Evolutionary conservation across 2,329 filamentous ascomycete genomes (phyloP).

Genomic region (Curvularia sp.): DNA sequence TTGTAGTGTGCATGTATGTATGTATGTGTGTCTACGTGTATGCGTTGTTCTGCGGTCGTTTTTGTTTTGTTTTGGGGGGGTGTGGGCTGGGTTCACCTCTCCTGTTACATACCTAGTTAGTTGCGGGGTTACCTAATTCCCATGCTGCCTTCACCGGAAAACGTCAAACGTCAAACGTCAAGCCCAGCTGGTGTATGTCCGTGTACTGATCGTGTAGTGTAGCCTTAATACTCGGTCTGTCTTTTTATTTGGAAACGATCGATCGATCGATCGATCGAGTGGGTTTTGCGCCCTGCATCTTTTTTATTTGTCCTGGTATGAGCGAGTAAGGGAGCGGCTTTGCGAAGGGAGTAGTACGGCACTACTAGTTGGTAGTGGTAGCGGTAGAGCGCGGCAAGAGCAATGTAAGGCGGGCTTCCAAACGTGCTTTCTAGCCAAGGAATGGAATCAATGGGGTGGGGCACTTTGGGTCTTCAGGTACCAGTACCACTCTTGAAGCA

Average conservation of each 20-base stretch:
- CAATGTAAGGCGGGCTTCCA: background rate
- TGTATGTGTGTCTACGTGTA: background rate
- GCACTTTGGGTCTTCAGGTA: background rate
- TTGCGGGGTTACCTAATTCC: background rate
- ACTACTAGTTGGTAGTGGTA: background rate
- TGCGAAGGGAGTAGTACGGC: background rate
- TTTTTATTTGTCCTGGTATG: background rate
- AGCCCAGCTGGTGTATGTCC: background rate
- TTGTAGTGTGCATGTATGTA: background rate
- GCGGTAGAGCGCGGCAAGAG: background rate
- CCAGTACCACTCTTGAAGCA: background rate
- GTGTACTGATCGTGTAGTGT: background rate
- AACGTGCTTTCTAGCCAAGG: background rate
- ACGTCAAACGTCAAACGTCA: background rate
- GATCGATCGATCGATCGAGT: background rate
- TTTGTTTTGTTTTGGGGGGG: background rate
- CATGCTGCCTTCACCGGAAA: background rate
- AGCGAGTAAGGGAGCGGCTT: background rate
- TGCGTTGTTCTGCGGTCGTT: background rate
- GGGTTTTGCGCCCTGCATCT: background rate
- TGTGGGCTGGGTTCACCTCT: background rate
- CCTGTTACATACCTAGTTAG: no score
- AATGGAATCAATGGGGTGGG: background rate
- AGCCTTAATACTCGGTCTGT: background rate
- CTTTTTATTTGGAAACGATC: background rate